phyloP scores from a whole-genome alignment of 345 rosid genomes.

The Gossypium thurberi region DNA sequence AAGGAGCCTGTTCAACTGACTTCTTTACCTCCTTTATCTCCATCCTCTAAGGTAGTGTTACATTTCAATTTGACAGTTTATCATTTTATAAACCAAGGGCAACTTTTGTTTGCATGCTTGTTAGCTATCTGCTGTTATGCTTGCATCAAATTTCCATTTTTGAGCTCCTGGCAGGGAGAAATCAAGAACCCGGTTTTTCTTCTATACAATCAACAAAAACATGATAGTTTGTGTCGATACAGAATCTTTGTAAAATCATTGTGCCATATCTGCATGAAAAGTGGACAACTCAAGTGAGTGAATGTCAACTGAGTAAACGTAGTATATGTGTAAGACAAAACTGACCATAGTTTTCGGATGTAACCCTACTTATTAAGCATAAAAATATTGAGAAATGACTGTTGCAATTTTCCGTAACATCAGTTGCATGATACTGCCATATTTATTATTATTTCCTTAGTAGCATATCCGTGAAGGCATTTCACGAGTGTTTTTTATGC shows the following conservation, averaged over 20 bases:
- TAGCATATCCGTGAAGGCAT: background rate
- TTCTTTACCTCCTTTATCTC: conserved; percentile 28
- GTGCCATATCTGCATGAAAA: background rate
- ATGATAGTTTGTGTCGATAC: background rate
- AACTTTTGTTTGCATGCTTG: conserved; percentile 1
- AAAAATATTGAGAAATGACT: background rate
- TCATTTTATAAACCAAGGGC: background rate
- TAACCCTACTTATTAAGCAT: background rate
- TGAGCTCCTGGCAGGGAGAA: background rate
- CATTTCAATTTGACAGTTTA: background rate
- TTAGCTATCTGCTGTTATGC: background rate
- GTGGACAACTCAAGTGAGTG: background rate
- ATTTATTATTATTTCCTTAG: background rate
- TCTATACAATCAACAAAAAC: background rate
- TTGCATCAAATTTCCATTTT: background rate
- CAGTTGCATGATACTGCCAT: background rate
- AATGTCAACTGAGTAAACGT: background rate
- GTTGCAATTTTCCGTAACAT: background rate
- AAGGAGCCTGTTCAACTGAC: conserved; percentile 29
- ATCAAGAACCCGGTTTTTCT: background rate
- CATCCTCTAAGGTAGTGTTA: conserved; percentile 32
- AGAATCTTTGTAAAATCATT: background rate
- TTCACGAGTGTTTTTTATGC: background rate
- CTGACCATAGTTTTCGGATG: background rate
- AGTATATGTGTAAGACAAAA: background rate